Evolutionary conservation across 2,329 filamentous ascomycete species (phyloP), one percentile per base, ranked within the genome.

Genomic region (Cyanodermella asteris): DNA sequence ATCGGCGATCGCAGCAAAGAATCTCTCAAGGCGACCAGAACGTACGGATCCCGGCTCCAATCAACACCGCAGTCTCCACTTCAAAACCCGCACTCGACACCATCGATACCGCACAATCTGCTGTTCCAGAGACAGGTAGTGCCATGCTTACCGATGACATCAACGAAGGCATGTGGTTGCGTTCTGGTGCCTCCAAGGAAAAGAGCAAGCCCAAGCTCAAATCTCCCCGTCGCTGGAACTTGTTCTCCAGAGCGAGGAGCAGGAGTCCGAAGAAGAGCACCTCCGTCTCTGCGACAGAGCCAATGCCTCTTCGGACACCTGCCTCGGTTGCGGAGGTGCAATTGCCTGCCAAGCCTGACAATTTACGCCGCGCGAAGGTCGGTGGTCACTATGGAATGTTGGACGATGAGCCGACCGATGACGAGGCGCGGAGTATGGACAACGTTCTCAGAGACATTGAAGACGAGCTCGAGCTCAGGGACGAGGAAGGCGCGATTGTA

Each of bases 341-440:
- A n/a, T n/a, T n/a, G n/a, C n/a, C n/a, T n/a, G n/a, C n/a, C n/a
- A n/a, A n/a, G n/a, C n/a, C n/a, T n/a, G n/a, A n/a, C n/a, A n/a
- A n/a, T n/a, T n/a, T n/a, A n/a, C n/a, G n/a, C n/a, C n/a, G n/a
- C n/a, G n/a, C n/a, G n/a, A n/a, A n/a, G n/a, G n/a, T n/a, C n/a
- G n/a, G n/a, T n/a, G n/a, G n/a, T n/a, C n/a, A n/a, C 35, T 71
- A 70, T 35, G 64, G 61, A 4, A 44, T 69, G 32, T 44, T 64
- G 30, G 61, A 64, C 29, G n/a, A n/a, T n/a, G n/a, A n/a, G n/a
- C n/a, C n/a, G n/a, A n/a, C n/a, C n/a, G n/a, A 46, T 6, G 39
- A 57, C 16, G 47, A 50, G 15, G 37, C 56, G 12, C 41, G 49
- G 14, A 51, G 59, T 25, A 46, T 59, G 15, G 51, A 56, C 30